These are phyloP conservation scores for Botrytis elliptica DNA, from an alignment of 2,329 filamentous ascomycete genomes.

Conservation along the genomic window DNA sequence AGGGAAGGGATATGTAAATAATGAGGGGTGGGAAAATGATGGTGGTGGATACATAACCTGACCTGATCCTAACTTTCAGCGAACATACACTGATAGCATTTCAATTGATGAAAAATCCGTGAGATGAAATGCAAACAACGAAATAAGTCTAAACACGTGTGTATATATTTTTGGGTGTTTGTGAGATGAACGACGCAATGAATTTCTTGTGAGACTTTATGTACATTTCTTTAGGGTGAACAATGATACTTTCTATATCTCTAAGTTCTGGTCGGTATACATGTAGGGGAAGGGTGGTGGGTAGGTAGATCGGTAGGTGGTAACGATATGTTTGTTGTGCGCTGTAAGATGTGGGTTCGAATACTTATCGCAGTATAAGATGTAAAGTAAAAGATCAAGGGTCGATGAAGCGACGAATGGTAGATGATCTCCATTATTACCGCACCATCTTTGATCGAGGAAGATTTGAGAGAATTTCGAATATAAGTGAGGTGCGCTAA, in stretches of 20 bases:
- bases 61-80: not conserved
- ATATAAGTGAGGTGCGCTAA: accelerated
- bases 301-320: not conserved
- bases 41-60: not conserved
- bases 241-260: not conserved
- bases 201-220: not conserved
- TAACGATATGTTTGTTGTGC: not conserved
- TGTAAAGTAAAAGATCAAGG: not conserved
- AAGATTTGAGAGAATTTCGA: not conserved
- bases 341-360: not conserved
- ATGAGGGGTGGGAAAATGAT: not conserved
- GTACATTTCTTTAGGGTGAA: not conserved
- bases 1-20: not conserved
- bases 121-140: not conserved
- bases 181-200: not conserved
- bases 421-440: not conserved
- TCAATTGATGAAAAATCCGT: not conserved
- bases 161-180: not conserved
- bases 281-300: too few relatives aligned
- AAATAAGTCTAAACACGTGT: not conserved
- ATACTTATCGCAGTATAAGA: not conserved
- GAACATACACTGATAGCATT: not conserved
- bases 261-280: not conserved
- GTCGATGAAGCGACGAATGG: not conserved
- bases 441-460: not conserved